These are phyloP conservation scores for Coniochaeta ligniaria DNA, from an alignment of 2,329 filamentous ascomycete genomes.

Conservation along the genomic window DNA sequence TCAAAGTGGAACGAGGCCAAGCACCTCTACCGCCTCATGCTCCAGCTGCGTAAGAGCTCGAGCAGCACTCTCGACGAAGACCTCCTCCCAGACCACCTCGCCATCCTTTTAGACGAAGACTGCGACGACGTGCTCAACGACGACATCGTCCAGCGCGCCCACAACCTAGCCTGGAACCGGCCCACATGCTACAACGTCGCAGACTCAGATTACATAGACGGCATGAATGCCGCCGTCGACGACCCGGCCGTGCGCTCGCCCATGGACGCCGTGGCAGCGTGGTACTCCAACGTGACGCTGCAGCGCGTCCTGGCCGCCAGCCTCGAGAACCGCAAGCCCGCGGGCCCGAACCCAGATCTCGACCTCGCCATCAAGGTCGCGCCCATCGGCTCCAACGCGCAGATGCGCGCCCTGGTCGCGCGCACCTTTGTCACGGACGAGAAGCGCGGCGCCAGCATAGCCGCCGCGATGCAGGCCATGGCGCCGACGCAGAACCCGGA, in stretches of 20 bases:
- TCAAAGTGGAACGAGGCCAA: conserved; percentile 78
- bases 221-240: conserved; percentile 77
- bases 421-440: conserved; percentile 49
- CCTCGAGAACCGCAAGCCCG: conserved; percentile 44
- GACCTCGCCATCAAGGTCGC: conserved; percentile 65
- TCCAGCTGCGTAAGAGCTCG: conserved; percentile 27
- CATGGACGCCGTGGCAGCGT: conserved; percentile 83
- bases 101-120: conserved; percentile 67
- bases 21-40: conserved; percentile 46
- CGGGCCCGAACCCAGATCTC: conserved; percentile 40
- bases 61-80: conserved; percentile 47
- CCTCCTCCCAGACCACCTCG: conserved; percentile 65
- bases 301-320: conserved; percentile 61
- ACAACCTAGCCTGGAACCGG: conserved; percentile 84
- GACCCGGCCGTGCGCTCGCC: conserved; percentile 80
- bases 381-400: conserved; percentile 69
- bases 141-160: conserved; percentile 73
- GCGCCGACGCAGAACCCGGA: conserved; percentile 29
- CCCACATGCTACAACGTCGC: conserved; percentile 62
- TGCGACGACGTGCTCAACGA: conserved; percentile 77
- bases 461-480: conserved; percentile 46
- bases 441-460: conserved; percentile 49
- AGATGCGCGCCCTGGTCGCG: conserved; percentile 51
- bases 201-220: conserved; percentile 53
- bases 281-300: conserved; percentile 74